Evolutionary conservation across 2,329 filamentous ascomycete genomes (phyloP), one percentile per base, ranked within the genome.

Genomic region (Aquanectria penicillioides): DNA sequence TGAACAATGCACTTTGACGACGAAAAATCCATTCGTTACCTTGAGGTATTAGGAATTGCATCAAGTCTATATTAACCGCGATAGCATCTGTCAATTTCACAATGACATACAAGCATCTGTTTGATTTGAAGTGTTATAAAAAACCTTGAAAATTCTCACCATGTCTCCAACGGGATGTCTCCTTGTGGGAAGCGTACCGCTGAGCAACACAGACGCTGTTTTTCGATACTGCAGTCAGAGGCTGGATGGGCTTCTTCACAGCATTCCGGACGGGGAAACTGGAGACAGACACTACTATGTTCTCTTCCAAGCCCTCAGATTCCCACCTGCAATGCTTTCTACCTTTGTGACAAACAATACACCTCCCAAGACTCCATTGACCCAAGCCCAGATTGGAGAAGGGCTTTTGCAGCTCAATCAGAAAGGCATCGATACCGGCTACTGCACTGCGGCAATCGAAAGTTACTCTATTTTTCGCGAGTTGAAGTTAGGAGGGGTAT

Each of bases 231-330:
- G 37, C 29, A 52, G 49, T 22, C 29, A 52, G 8, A 37, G 20
- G 18, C 12, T 44, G 7, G 29, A 15, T 6, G 49, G 49, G 8
- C 38, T 43, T 17, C 15, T 43, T n/a, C 28, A n/a, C 4, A 52
- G 37, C 28, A 43, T 52, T 13, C 49, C 49, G 3, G 49, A 52
- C n/a, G 49, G 49, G 28, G 49, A 52, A 22, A 41, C 49, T 7
- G 49, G 49, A 5, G 28, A 22, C 11, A 28, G 49, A 7, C 31
- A 44, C 29, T 52, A 52, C 26, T 52, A 41, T 26, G 9, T 52
- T 18, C 3, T 28, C 18, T 52, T 52, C 18, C 48, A 52, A 34
- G 49, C 49, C 6, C 9, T 23, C 11, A 41, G 44, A 28, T 52
- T 52, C 13, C 49, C 49, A 3, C 18, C 49, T 13, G 20, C 44